Percentiles rank a stretch among this genome's conserved stretches.
phyloP scores from a whole-genome alignment of 495 filamentous ascomycete genomes.

The Pseudoneurospora amorphoporcata region DNA sequence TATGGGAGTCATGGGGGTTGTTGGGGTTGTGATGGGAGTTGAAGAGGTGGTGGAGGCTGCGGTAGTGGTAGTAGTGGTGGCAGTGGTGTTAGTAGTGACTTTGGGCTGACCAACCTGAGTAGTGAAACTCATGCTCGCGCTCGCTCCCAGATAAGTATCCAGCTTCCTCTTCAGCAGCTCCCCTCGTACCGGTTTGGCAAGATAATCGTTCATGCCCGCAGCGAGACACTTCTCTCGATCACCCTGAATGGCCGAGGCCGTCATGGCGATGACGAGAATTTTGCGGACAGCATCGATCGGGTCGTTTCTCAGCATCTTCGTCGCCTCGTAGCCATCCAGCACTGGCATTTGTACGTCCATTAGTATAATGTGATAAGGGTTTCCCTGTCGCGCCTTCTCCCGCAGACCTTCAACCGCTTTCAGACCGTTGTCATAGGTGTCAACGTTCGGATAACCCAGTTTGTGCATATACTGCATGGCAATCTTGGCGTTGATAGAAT shows the following conservation, averaged over 20 bases:
- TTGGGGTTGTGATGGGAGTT: constrained; percentile 6
- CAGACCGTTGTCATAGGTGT: constrained; percentile 76
- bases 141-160: constrained; percentile 45
- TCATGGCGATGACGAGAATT: constrained; percentile 87
- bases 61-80: background rate
- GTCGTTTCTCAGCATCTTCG: constrained; percentile 67
- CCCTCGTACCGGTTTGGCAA: constrained; percentile 79
- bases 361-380: constrained; percentile 69
- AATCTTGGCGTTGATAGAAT: constrained; percentile 84
- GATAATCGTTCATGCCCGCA: constrained; percentile 91
- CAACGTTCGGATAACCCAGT: constrained; percentile 65
- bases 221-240: constrained; percentile 87
- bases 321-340: constrained; percentile 88
- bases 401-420: constrained; percentile 80
- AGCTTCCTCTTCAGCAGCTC: constrained; percentile 65
- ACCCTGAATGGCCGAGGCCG: constrained; percentile 80
- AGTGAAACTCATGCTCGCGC: constrained; percentile 7
- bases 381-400: constrained; percentile 53
- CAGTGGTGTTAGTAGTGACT: background rate
- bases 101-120: background rate
- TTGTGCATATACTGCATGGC: constrained; percentile 80
- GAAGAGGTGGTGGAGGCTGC: background rate
- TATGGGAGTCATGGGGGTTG: constrained; percentile 5
- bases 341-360: constrained; percentile 97
- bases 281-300: constrained; percentile 60